Percentiles rank a stretch among this genome's conserved stretches.
Evolutionary conservation across 2,329 filamentous ascomycete species (phyloP).

Genomic region (Botrytis sinoallii): DNA sequence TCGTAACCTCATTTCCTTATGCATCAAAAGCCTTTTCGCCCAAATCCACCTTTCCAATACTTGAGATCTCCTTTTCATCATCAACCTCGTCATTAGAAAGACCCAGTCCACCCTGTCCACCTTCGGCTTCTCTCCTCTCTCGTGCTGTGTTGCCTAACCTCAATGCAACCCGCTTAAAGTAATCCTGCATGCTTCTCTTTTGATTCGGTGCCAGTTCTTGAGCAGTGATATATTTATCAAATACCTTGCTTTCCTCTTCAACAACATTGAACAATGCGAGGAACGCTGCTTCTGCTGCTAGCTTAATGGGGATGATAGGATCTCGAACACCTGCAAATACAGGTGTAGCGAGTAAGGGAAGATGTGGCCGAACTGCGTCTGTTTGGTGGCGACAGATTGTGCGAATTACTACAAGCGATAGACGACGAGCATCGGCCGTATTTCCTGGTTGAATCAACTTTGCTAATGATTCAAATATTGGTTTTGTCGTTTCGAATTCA

Average conservation of each 20-base stretch:
- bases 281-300: constrained; percentile 92
- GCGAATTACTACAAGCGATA: constrained; percentile 82
- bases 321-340: constrained; percentile 91
- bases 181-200: constrained; percentile 91
- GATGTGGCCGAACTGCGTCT: constrained; percentile 77
- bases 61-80: constrained; percentile 95
- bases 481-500: constrained; percentile 72
- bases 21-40: constrained; percentile 49
- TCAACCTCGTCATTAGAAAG: constrained; percentile 88
- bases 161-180: constrained; percentile 90
- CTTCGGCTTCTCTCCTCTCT: constrained; percentile 88
- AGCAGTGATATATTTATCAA: constrained; percentile 83
- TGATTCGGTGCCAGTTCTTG: constrained; percentile 65
- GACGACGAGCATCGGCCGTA: constrained; percentile 76
- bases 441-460: constrained; percentile 72
- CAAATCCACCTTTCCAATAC: constrained; percentile 84
- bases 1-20: constrained; percentile 22
- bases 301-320: constrained; percentile 88
- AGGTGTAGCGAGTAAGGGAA: constrained; percentile 73
- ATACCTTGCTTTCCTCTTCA: constrained; percentile 79
- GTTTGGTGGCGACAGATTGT: constrained; percentile 78
- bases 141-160: constrained; percentile 81
- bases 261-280: constrained; percentile 86
- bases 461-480: constrained; percentile 75
- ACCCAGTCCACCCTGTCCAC: constrained; percentile 80